phyloP scores from a whole-genome alignment of 179 eudicot genomes.

The Nepenthes alata region DNA sequence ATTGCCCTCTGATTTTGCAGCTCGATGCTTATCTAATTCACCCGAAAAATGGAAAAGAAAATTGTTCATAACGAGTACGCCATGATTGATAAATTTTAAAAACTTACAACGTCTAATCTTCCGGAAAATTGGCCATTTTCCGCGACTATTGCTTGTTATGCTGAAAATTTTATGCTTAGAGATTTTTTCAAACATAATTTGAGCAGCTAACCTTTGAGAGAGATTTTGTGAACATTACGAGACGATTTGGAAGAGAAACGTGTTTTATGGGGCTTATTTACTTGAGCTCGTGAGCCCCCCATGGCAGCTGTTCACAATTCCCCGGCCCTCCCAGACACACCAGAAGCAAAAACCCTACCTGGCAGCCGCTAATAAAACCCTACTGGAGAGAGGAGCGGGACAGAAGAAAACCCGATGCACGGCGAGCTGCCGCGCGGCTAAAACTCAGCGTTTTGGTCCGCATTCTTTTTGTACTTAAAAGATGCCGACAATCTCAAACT shows the following conservation, averaged over 20 bases:
- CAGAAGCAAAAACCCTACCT: no score
- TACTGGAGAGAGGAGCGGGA: no score
- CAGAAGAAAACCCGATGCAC: no score
- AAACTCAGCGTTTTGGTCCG: no score
- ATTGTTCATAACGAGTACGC: background rate
- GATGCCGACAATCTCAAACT: no score
- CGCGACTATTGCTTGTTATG: background rate
- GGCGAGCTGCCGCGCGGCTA: no score
- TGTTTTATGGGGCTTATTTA: constrained; percentile 74
- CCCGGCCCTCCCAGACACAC: background rate
- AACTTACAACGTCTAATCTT: no score
- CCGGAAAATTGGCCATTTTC: no score
- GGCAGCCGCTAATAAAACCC: no score
- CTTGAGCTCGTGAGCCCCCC: constrained; percentile 65
- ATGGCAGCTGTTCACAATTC: constrained; percentile 16
- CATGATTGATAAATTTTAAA: background rate
- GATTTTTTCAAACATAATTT: no score
- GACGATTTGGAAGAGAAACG: constrained; percentile 86
- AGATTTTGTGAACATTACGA: constrained; percentile 63
- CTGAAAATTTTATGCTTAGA: background rate
- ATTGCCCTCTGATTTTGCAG: constrained; percentile 41
- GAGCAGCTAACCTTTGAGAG: constrained; percentile 41
- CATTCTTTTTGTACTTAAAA: no score
- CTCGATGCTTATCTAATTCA: constrained; percentile 47
- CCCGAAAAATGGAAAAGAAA: background rate